Base-by-base conservation (phyloP, 495 filamentous ascomycete species). In the Podospora pseudopauciseta region DNA sequence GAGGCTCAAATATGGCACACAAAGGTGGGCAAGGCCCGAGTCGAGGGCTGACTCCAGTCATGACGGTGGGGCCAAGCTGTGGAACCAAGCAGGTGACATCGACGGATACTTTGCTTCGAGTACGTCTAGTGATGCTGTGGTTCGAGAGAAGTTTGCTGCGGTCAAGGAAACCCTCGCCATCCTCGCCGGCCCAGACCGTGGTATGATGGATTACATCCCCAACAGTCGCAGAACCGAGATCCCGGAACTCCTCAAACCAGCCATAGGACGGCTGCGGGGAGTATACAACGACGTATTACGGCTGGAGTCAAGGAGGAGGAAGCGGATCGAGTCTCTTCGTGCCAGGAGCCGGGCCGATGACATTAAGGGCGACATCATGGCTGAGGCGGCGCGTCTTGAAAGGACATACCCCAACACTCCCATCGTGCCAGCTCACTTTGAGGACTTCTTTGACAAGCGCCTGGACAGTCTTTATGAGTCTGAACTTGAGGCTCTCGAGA, bases 51-150 rank as follows among this genome's bases (percentile, higher is more conserved):
- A 85, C 32, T 67, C 75, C 13, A 74, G 68, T 55, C 78, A 87
- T 55, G 80, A 85, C 32, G 91, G 91, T 28, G 91, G 89, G 0
- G 81, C 85, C 4, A 93, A 93, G 72, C 79, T 97, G 7, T 93
- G 92, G 81, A 84, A 81, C 11, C 89, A 93, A 57, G 87, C 89
- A 5, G 80, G 75, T 5, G 94, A 97, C 70, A 94, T 97, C 63
- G 89, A 90, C 19, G 92, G 92, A 7, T 97, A 97, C 80, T 89
- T 98, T 70, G 88, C 89, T 54, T 92, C 89, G 56, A 95, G 95
- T 5, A 89, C 85, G 27, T 92, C 86, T 67, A 95, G 90, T 72
- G 95, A 99, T 72, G 86, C 85, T 4, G 81, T 96, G 1, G 92
- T 98, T 2, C 85, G 89, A 63, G 85, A 86, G 9, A 97, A 97